A percentile compares a stretch with the other conserved stretches of the same genome.
phyloP scores from a whole-genome alignment of 345 rosid species.

The Eucalyptus erythrocorys region DNA sequence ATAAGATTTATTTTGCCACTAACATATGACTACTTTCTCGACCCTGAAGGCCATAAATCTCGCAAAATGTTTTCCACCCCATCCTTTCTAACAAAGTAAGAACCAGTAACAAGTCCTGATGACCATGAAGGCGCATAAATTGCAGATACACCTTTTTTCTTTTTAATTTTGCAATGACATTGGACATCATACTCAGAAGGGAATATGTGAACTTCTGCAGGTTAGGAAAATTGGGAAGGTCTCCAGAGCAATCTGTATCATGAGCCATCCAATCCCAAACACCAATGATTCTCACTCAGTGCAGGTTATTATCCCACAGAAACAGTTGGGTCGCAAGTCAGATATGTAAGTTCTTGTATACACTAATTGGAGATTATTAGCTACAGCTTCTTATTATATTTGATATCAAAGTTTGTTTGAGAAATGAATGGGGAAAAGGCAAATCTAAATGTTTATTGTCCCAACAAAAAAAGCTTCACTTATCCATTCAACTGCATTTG shows the following conservation, averaged over 20 bases:
- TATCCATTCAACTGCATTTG: background rate
- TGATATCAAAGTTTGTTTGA: background rate
- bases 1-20: background rate
- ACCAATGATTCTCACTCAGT: conserved; percentile 85
- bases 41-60: background rate
- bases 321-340: conserved; percentile 89
- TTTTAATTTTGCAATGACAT: background rate
- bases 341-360: conserved; percentile 36
- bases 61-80: background rate
- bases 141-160: background rate
- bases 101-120: background rate
- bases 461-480: background rate
- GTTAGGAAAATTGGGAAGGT: conserved; percentile 86
- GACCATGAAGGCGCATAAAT: background rate
- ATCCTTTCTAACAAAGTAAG: background rate
- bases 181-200: background rate
- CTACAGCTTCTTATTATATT: background rate
- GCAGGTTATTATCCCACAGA: conserved; percentile 87
- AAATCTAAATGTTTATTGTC: background rate
- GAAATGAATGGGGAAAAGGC: background rate
- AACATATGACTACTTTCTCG: background rate
- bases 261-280: conserved; percentile 93
- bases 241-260: conserved; percentile 79
- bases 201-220: conserved; percentile 15
- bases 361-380: background rate